phyloP scores from a whole-genome alignment of 2,329 filamentous ascomycete genomes.

The Huntiella savannae region DNA sequence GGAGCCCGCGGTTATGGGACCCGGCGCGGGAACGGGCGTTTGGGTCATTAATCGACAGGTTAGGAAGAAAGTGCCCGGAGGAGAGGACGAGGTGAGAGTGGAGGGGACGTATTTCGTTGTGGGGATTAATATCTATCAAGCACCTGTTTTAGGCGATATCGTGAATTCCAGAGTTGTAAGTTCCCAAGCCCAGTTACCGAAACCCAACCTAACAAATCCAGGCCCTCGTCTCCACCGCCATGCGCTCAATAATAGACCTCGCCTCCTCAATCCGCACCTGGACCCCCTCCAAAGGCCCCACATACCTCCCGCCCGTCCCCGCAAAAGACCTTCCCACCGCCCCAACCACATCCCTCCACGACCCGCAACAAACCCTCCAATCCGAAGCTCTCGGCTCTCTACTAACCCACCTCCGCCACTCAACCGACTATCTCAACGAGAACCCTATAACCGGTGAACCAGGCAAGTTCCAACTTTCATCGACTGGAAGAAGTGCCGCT shows the following conservation, averaged over 20 bases:
- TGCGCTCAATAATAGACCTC: slow-evolving; percentile 32
- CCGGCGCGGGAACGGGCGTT: slow-evolving; percentile 46
- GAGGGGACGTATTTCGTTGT: slow-evolving; percentile 45
- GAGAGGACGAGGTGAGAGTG: slow-evolving; percentile 39
- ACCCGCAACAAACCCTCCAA: slow-evolving; percentile 12
- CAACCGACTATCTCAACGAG: slow-evolving; percentile 47
- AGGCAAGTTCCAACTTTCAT: slow-evolving; percentile 45
- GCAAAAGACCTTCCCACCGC: slow-evolving; percentile 14
- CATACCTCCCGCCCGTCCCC: slow-evolving; percentile 25
- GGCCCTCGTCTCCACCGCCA: slow-evolving; percentile 35
- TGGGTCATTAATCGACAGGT: slow-evolving; percentile 55
- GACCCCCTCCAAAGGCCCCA: slow-evolving; percentile 34
- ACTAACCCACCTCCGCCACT: slow-evolving; percentile 36
- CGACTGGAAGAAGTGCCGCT: slow-evolving; percentile 26
- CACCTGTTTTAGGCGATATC: slow-evolving; percentile 40
- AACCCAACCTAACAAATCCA: slow-evolving; percentile 14
- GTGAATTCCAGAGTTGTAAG: slow-evolving; percentile 38
- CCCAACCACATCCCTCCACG: slow-evolving; percentile 15
- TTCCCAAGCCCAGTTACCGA: neutral
- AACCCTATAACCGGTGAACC: slow-evolving; percentile 48
- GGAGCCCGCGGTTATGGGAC: slow-evolving; percentile 42
- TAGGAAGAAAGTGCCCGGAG: slow-evolving; percentile 33
- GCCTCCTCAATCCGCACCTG: slow-evolving; percentile 33
- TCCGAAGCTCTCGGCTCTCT: slow-evolving; percentile 37
- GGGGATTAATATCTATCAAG: slow-evolving; percentile 48